These are phyloP conservation scores for Pseudocercospora crystallina DNA, from an alignment of 2,329 filamentous ascomycete species.

Conservation along the genomic window DNA sequence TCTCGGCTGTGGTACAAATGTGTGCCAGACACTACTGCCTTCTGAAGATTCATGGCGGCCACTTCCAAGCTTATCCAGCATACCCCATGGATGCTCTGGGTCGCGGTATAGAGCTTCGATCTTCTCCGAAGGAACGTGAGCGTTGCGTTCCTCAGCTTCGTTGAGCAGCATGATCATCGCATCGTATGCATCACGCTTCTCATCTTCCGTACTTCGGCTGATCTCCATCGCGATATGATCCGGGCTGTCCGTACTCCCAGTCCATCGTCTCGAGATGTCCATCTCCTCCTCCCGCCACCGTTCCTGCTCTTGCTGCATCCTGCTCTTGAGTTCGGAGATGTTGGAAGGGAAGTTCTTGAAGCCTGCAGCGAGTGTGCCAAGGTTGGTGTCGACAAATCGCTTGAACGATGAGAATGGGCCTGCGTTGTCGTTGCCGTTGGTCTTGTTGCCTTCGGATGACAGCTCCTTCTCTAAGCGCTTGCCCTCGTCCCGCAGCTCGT, in stretches of 20 bases:
- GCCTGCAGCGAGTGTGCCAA: conserved; percentile 48
- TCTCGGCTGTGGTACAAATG: conserved; percentile 7
- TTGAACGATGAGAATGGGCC: conserved; percentile 62
- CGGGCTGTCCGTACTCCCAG: conserved; percentile 23
- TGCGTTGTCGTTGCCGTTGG: conserved; percentile 13
- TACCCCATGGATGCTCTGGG: conserved; percentile 14
- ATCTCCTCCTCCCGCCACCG: conserved; percentile 23
- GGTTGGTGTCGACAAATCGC: conserved; percentile 59
- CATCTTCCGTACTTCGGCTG: conserved; percentile 15
- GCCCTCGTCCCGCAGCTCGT: conserved; percentile 13
- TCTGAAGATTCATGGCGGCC: conserved; percentile 14
- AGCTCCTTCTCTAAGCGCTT: conserved; percentile 10
- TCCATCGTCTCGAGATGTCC: conserved; percentile 30
- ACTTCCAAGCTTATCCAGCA: conserved; percentile 24
- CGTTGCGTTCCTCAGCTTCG: conserved; percentile 28
- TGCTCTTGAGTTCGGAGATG: conserved; percentile 36
- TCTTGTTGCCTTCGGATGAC: neutral
- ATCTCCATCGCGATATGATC: conserved; percentile 23
- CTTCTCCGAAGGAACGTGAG: conserved; percentile 23
- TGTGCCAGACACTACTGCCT: conserved; percentile 1
- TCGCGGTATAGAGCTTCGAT: conserved; percentile 32
- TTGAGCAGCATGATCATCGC: conserved; percentile 25
- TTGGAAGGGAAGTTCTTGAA: conserved; percentile 53
- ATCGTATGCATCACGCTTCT: conserved; percentile 21
- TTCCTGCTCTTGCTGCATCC: conserved; percentile 27